Evolutionary conservation across 805 yeast genomes (phyloP).

Genomic region (Isabelozyma heimii): DNA sequence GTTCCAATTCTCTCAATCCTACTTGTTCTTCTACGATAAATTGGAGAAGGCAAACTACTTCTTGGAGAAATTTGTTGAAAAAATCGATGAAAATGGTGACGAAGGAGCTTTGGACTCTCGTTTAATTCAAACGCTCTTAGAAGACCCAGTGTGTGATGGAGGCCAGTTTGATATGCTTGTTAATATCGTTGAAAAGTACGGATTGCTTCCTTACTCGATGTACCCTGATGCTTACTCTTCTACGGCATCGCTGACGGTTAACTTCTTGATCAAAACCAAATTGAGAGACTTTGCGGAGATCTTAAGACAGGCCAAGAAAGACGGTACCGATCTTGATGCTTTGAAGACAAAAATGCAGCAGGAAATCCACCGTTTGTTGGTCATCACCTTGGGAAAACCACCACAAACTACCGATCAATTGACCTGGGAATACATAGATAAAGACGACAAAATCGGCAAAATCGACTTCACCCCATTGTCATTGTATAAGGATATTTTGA

Average conservation of each 20-base stretch:
- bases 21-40: slow-evolving; percentile 18
- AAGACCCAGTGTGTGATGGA: slow-evolving; percentile 17
- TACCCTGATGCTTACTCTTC: slow-evolving; percentile 16
- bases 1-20: slow-evolving; percentile 17
- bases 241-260: slow-evolving; percentile 14
- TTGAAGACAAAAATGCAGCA: slow-evolving; percentile 10
- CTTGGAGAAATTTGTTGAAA: slow-evolving; percentile 11
- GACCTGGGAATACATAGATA: slow-evolving; percentile 14
- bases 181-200: slow-evolving; percentile 16
- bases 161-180: slow-evolving; percentile 19
- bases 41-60: slow-evolving; percentile 17
- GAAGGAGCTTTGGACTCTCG: slow-evolving; percentile 9
- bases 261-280: slow-evolving; percentile 16
- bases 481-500: slow-evolving; percentile 12
- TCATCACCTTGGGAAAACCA: slow-evolving; percentile 17
- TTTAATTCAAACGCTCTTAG: slow-evolving; percentile 11
- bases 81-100: slow-evolving; percentile 9
- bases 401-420: slow-evolving; percentile 10
- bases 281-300: slow-evolving; percentile 17
- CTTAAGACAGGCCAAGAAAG: slow-evolving; percentile 7
- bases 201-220: slow-evolving; percentile 13
- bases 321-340: background rate
- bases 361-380: slow-evolving; percentile 15
- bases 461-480: slow-evolving; percentile 14
- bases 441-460: slow-evolving; percentile 9